These are phyloP conservation scores for Paramecium primaurelia DNA, from an alignment of 73 alveolate species.

Conservation along the genomic window DNA sequence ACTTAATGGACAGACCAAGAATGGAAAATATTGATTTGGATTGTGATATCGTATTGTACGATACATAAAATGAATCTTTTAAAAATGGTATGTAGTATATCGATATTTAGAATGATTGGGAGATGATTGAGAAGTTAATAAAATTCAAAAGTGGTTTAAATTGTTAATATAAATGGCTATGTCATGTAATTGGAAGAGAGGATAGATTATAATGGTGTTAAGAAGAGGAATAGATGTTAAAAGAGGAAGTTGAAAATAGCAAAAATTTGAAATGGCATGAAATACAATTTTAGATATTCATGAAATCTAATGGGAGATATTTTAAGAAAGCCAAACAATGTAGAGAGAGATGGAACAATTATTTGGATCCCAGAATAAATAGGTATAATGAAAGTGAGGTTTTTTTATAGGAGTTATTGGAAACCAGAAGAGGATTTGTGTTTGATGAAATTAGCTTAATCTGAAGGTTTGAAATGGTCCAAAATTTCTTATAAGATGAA, in stretches of 20 bases:
- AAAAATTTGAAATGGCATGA: slow-evolving; percentile 5
- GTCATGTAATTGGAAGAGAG: not conserved
- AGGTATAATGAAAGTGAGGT: not conserved
- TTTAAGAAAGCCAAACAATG: slow-evolving; percentile 46
- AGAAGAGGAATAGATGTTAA: not conserved
- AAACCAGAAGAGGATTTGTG: not conserved
- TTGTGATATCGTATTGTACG: not conserved
- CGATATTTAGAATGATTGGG: not conserved
- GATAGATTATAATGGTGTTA: not conserved
- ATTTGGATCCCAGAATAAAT: slow-evolving; percentile 40
- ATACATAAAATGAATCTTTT: not conserved
- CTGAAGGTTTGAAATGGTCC: slow-evolving; percentile 48
- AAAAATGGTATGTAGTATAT: not conserved
- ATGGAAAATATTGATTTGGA: slow-evolving; percentile 36
- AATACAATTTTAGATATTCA: not conserved
- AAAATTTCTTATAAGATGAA: slow-evolving; percentile 41
- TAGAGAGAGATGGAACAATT: slow-evolving; percentile 59
- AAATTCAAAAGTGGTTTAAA: not conserved
- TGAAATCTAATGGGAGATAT: not conserved
- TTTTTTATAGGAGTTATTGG: not conserved
- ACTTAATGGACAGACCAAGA: slow-evolving; percentile 32
- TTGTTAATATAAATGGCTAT: slow-evolving; percentile 12
- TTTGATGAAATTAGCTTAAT: not conserved
- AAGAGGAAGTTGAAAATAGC: not conserved
- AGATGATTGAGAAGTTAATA: not conserved